Evolutionary conservation across 1,139 yeast species (phyloP).

Genomic region (Hansenula anomala): DNA sequence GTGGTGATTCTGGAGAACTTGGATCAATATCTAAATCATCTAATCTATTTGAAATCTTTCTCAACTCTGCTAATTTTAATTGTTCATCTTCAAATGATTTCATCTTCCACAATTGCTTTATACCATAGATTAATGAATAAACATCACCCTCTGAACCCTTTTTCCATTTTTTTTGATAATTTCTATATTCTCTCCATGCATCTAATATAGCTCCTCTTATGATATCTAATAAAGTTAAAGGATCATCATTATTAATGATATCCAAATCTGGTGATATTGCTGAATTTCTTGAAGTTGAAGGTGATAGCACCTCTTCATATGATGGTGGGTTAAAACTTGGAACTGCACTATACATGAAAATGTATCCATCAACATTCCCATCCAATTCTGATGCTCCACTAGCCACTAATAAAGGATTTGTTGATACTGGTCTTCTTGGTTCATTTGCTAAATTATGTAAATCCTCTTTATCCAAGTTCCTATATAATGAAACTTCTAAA

Average conservation of each 20-base stretch:
- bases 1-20: constrained; percentile 46
- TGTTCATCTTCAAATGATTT: constrained; percentile 22
- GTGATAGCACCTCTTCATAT: constrained; percentile 17
- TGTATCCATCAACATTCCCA: constrained; percentile 69
- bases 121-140: constrained; percentile 51
- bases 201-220: constrained; percentile 55
- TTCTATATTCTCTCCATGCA: constrained; percentile 67
- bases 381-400: constrained; percentile 75
- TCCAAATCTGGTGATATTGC: not conserved
- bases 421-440: constrained; percentile 58
- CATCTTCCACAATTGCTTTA: constrained; percentile 54
- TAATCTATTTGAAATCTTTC: constrained; percentile 19
- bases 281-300: constrained; percentile 6
- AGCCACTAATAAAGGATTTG: constrained; percentile 66
- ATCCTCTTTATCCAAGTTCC: constrained; percentile 53
- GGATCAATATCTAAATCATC: constrained; percentile 35
- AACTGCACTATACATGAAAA: constrained; percentile 62
- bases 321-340: constrained; percentile 35
- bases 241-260: constrained; percentile 24
- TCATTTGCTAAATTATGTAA: constrained; percentile 60
- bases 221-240: constrained; percentile 41
- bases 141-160: constrained; percentile 63
- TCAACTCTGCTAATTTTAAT: constrained; percentile 14
- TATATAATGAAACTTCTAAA: constrained; percentile 62
- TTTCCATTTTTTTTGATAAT: constrained; percentile 51